Evolutionary conservation across 306 rosid species (phyloP).

Genomic region (Dalbergia cochinchinensis): DNA sequence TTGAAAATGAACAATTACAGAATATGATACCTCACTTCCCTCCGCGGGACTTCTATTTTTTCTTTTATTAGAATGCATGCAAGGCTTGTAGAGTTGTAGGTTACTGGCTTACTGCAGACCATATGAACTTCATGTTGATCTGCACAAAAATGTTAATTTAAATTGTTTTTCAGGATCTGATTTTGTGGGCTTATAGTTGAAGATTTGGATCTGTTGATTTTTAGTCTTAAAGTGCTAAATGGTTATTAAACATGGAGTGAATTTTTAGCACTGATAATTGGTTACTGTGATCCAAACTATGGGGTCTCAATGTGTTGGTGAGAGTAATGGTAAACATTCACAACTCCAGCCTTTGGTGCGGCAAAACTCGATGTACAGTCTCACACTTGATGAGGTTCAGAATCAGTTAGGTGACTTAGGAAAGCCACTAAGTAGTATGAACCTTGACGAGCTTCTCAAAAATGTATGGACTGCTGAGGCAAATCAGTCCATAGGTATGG

Average conservation of each 20-base stretch:
- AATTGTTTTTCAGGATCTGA: slow-evolving; percentile 49
- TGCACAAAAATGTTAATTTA: slow-evolving; percentile 35
- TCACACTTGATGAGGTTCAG: slow-evolving; percentile 92
- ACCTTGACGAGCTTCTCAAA: slow-evolving; percentile 95
- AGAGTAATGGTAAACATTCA: slow-evolving; percentile 72
- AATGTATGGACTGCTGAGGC: slow-evolving; percentile 88
- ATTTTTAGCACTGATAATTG: slow-evolving; percentile 41
- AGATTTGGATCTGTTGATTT: slow-evolving; percentile 30
- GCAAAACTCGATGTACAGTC: slow-evolving; percentile 85
- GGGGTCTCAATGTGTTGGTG: slow-evolving; percentile 87
- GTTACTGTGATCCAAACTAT: slow-evolving; percentile 71
- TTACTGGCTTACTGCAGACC: slow-evolving; percentile 27
- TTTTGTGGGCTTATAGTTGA: slow-evolving; percentile 40
- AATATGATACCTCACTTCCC: not conserved
- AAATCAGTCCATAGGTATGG: slow-evolving; percentile 63
- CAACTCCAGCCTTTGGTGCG: slow-evolving; percentile 68
- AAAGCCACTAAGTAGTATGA: slow-evolving; percentile 93
- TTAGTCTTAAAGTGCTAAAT: not conserved
- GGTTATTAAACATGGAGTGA: slow-evolving; percentile 42
- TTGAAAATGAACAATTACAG: slow-evolving; percentile 9
- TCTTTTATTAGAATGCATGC: slow-evolving; percentile 17
- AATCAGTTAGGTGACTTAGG: slow-evolving; percentile 92
- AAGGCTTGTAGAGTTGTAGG: not conserved
- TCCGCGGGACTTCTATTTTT: slow-evolving; percentile 14
- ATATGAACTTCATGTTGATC: slow-evolving; percentile 34